phyloP scores from a whole-genome alignment of 345 rosid species.

The Noccaea bulbosa region DNA sequence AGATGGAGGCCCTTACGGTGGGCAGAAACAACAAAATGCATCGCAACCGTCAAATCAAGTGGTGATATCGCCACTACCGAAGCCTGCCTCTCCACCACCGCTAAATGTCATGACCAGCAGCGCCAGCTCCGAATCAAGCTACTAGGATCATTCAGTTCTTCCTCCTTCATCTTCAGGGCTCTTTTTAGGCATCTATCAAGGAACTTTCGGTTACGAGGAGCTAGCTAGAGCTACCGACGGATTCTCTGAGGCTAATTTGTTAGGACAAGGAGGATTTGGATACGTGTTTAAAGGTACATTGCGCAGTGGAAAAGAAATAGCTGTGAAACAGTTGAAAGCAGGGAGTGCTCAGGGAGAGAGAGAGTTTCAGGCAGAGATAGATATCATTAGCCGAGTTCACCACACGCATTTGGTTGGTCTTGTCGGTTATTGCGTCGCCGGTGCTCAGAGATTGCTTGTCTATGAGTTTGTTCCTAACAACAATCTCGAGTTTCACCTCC shows the following conservation, averaged over 20 bases:
- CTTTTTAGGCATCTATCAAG: constrained; percentile 55
- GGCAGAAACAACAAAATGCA: constrained; percentile 55
- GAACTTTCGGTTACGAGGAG: constrained; percentile 59
- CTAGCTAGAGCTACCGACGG: constrained; percentile 56
- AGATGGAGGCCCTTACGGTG: constrained; percentile 44
- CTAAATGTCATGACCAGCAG: constrained; percentile 64
- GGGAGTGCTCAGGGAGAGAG: too few relatives aligned
- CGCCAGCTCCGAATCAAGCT: constrained; percentile 48
- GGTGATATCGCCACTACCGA: constrained; percentile 38
- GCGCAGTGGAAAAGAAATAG: constrained; percentile 55
- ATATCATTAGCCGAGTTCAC: constrained; percentile 67
- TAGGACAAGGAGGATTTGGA: constrained; percentile 68
- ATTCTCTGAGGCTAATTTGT: constrained; percentile 57
- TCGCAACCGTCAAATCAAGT: constrained; percentile 47
- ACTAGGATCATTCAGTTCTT: constrained; percentile 57
- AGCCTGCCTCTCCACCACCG: constrained; percentile 44
- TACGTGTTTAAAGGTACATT: constrained; percentile 59
- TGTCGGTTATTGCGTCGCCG: constrained; percentile 67
- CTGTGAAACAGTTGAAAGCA: constrained; percentile 42
- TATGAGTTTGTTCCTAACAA: constrained; percentile 60
- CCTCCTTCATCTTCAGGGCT: constrained; percentile 65
- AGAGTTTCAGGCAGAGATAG: constrained; percentile 70
- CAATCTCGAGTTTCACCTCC: constrained; percentile 57
- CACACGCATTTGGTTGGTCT: constrained; percentile 67
- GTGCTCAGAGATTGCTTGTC: constrained; percentile 56